Percentiles rank a stretch among this genome's conserved stretches.
Evolutionary conservation across 768 basidiomycete genomes (phyloP).

Genomic region (Coprinopsis cinerea): DNA sequence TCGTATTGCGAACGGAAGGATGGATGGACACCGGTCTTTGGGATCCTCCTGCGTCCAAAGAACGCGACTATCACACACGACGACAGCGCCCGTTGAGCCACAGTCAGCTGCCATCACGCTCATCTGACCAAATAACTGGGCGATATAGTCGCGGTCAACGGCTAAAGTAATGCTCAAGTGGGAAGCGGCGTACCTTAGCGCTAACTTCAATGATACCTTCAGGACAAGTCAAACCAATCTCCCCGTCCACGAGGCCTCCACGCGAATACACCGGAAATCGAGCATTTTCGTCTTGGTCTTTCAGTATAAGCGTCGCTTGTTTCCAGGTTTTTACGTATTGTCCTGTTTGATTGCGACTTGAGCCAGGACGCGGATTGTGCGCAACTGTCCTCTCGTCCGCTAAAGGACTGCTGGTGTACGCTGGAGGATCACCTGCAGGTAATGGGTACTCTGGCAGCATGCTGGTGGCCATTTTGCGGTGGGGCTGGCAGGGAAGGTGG

Average conservation of each 20-base stretch:
- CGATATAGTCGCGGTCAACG: background rate
- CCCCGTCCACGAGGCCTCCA: conserved; percentile 27
- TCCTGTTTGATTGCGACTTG: conserved; percentile 15
- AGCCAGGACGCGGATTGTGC: conserved; percentile 29
- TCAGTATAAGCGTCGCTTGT: conserved; percentile 30
- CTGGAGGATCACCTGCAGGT: conserved; percentile 15
- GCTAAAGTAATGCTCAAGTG: background rate
- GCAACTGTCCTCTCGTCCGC: conserved; percentile 31
- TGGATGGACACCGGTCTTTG: conserved; percentile 28
- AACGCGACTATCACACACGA: conserved; percentile 23
- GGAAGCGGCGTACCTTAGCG: conserved; percentile 27
- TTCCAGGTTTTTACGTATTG: conserved; percentile 28
- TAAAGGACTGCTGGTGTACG: conserved; percentile 28
- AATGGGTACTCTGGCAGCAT: conserved; percentile 3
- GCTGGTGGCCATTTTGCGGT: conserved; percentile 12
- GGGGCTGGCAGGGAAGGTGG: background rate
- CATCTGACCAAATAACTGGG: conserved; percentile 31
- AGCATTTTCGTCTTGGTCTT: conserved; percentile 27
- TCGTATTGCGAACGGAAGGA: conserved; percentile 30
- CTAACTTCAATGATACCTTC: conserved; percentile 27
- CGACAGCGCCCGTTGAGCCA: conserved; percentile 22
- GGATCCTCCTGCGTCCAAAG: conserved; percentile 23
- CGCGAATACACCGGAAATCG: conserved; percentile 31
- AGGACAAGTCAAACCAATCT: conserved; percentile 26
- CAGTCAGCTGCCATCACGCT: conserved; percentile 30